These are phyloP conservation scores for Ascochyta clinopodiicola DNA, from an alignment of 2,329 filamentous ascomycete genomes.

Conservation along the genomic window DNA sequence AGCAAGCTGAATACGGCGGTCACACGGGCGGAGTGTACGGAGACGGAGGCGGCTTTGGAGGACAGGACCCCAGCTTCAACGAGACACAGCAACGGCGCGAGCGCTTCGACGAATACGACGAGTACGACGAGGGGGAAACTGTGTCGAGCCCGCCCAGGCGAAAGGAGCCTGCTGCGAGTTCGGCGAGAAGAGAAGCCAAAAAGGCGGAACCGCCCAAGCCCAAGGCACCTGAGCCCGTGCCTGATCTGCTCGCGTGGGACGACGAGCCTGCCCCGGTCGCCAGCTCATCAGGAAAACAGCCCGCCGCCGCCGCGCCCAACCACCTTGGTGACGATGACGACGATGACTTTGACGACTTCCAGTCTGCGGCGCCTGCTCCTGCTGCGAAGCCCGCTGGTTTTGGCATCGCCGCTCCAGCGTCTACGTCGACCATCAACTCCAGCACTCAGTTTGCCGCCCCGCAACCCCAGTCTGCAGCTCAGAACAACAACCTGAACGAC, in stretches of 20 bases:
- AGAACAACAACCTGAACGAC: conserved; percentile 80
- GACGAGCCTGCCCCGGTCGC: conserved; percentile 66
- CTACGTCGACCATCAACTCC: conserved; percentile 56
- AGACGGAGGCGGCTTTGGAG: conserved; percentile 93
- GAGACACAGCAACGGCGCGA: conserved; percentile 70
- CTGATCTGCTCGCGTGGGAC: conserved; percentile 92
- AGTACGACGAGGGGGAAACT: conserved; percentile 79
- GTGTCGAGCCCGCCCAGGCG: conserved; percentile 59
- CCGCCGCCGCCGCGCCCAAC: conserved; percentile 49
- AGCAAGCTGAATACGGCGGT: conserved; percentile 63
- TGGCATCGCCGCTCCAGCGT: conserved; percentile 56
- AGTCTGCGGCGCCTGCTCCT: conserved; percentile 70
- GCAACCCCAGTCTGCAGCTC: conserved; percentile 81
- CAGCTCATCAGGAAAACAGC: conserved; percentile 54
- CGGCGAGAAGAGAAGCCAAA: conserved; percentile 57
- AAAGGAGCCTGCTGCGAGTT: conserved; percentile 53
- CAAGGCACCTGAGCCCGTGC: conserved; percentile 75
- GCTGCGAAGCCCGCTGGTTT: conserved; percentile 66
- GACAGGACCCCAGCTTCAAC: conserved; percentile 70
- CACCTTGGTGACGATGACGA: conserved; percentile 73
- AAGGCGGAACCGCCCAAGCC: conserved; percentile 74
- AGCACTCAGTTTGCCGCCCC: conserved; percentile 79
- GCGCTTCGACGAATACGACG: conserved; percentile 95
- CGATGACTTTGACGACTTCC: conserved; percentile 97
- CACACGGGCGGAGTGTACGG: conserved; percentile 83